phyloP scores from a whole-genome alignment of 306 rosid species.

The Purshia tridentata region DNA sequence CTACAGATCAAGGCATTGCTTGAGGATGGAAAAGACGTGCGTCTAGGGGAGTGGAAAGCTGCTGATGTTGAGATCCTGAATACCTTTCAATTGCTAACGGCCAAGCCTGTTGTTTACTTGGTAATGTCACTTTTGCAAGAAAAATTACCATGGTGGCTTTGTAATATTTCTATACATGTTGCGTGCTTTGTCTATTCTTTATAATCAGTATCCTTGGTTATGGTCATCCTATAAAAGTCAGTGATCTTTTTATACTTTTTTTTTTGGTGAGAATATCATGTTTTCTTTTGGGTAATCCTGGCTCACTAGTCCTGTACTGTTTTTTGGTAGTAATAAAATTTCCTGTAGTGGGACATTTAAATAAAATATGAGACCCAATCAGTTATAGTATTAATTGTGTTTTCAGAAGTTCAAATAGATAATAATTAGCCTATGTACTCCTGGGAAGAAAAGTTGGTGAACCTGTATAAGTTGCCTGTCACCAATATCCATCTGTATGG shows the following conservation, averaged over 20 bases:
- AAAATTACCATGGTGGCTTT: not conserved
- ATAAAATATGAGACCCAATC: not conserved
- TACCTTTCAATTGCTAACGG: conserved; percentile 92
- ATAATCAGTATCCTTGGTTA: not conserved
- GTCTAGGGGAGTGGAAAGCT: conserved; percentile 96
- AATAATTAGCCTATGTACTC: not conserved
- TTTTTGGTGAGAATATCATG: not conserved
- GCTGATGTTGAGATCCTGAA: conserved; percentile 87
- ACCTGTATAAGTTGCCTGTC: not conserved
- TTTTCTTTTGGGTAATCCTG: not conserved
- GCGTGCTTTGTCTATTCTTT: not conserved
- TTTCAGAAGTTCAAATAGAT: not conserved
- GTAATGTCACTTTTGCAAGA: conserved; percentile 33
- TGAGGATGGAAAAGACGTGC: conserved; percentile 86
- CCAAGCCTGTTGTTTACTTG: conserved; percentile 95
- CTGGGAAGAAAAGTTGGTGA: not conserved
- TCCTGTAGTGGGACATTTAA: not conserved
- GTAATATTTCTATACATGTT: not conserved
- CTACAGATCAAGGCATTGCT: conserved; percentile 76
- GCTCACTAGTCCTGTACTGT: too few species aligned
- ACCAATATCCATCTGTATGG: not conserved
- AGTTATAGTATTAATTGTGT: not conserved
- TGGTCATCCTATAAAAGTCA: not conserved
- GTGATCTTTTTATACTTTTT: not conserved
- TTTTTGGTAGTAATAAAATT: too few species aligned